These are phyloP conservation scores for Microbotryum saponariae DNA, from an alignment of 1,284 basidiomycete species.

Conservation along the genomic window DNA sequence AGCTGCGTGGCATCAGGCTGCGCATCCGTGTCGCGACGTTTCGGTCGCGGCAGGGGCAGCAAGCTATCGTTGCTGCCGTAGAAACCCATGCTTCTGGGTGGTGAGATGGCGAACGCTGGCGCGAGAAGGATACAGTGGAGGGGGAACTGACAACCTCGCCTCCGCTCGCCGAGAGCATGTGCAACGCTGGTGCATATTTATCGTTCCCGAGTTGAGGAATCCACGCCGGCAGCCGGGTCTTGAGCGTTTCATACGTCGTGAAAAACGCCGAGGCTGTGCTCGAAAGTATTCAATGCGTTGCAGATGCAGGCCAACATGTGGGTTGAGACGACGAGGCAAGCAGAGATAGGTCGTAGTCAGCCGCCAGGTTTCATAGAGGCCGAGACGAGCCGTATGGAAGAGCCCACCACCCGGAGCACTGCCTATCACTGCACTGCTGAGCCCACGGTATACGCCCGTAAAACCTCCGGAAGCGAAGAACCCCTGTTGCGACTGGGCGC, in stretches of 20 bases:
- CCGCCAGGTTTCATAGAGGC: not conserved
- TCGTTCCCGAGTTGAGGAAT: conserved; percentile 14
- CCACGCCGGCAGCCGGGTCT: conserved; percentile 55
- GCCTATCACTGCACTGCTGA: conserved; percentile 90
- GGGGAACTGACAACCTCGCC: conserved; percentile 37
- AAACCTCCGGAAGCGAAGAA: conserved; percentile 84
- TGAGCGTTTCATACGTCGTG: conserved; percentile 84
- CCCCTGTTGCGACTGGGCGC: conserved; percentile 79
- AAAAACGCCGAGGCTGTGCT: conserved; percentile 83
- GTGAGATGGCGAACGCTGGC: no score
- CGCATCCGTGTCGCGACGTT: not conserved
- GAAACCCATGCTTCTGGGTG: not conserved
- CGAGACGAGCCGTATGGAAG: not conserved
- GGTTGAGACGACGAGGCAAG: not conserved
- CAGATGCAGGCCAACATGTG: not conserved
- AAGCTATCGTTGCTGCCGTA: no score
- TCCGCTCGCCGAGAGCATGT: conserved; percentile 42
- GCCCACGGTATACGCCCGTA: conserved; percentile 82
- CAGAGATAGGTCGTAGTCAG: not conserved
- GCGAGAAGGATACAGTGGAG: no score
- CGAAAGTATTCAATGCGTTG: not conserved
- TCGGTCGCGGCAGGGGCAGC: no score
- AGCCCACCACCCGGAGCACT: conserved; percentile 88
- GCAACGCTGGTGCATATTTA: conserved; percentile 35
- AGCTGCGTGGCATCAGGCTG: not conserved